These are phyloP conservation scores for Eimeria acervulina DNA, from an alignment of 169 alveolate species.

Conservation along the genomic window DNA sequence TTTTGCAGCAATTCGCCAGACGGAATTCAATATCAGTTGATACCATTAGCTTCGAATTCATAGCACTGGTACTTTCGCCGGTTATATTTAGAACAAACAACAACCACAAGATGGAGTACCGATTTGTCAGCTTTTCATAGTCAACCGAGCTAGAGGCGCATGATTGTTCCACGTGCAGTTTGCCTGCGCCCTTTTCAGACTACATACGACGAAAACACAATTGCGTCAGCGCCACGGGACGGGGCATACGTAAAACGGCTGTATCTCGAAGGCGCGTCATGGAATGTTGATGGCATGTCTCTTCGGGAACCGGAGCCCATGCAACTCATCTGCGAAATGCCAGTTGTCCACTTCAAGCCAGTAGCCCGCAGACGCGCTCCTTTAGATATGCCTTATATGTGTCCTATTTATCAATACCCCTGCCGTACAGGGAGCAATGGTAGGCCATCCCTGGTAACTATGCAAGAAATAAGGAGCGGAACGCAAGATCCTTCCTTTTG, in stretches of 20 bases:
- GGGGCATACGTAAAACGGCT: constrained; percentile 95
- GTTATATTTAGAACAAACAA: background rate
- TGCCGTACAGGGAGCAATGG: constrained; percentile 89
- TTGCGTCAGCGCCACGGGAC: constrained; percentile 92
- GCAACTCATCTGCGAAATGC: constrained; percentile 94
- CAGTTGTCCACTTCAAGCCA: constrained; percentile 96
- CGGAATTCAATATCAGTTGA: constrained; percentile 93
- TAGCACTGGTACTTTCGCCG: constrained; percentile 79
- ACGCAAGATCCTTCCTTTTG: constrained; percentile 92
- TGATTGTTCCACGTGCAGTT: background rate
- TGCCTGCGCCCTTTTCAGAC: constrained; percentile 69
- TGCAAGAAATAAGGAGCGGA: constrained; percentile 92
- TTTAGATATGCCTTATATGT: constrained; percentile 89
- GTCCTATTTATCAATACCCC: constrained; percentile 96
- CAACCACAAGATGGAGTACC: no score
- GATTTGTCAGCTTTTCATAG: no score
- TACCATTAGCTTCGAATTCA: constrained; percentile 91
- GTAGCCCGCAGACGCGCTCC: constrained; percentile 91
- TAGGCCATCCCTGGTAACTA: constrained; percentile 91
- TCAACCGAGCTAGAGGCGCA: background rate
- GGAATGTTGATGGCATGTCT: constrained; percentile 94
- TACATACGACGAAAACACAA: constrained; percentile 88
- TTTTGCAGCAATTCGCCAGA: constrained; percentile 93
- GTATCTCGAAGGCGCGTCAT: constrained; percentile 96
- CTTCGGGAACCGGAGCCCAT: constrained; percentile 95